Evolutionary conservation across 2,329 filamentous ascomycete species (phyloP), one percentile per base, ranked within the genome.

Genomic region (Leptographium lundbergii): DNA sequence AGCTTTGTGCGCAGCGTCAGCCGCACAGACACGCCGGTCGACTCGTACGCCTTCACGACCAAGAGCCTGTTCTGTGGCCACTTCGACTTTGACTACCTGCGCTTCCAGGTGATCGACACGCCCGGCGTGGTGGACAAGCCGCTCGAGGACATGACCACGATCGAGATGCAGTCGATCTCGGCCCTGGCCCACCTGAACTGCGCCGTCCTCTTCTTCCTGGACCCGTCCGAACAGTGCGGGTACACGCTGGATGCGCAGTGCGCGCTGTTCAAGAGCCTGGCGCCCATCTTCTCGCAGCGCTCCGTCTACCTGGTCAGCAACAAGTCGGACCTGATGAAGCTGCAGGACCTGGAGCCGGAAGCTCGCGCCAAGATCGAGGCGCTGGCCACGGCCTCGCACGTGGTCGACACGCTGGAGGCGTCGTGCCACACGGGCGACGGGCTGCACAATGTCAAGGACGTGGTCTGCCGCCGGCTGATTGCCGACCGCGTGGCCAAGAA

Each of bases 71-170:
- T 96, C 69, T 92, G 97, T 34, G 94, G 94, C 61, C 94, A 99
- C 75, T 96, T 97, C 71, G 91, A 96, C 75, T 95, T 95, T 79
- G 96, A 96, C 75, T 94, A 92, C 75, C 79, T 91, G 65, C 81
- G 89, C 63, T 91, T 91, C 75, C 88, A 91, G 64, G 66, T 67
- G 27, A 96, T 99, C 66, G 94, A 99, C 74, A 99, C 94, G 13
- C 92, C 92, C n/a, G 94, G 94, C 79, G 96, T 99, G 66, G 77
- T 99, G 62, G 94, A 99, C 67, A 94, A 99, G 72, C 91, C 92
- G 42, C 83, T 99, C 10, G 94, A 97, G 75, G 94, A 97, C 77
- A 99, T 97, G 94, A 96, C 96, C 76, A 97, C 94, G 4, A 99
- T 99, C 70, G 94, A 99, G 75, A 97, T 97, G 90, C 94, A 97